Base-by-base conservation (phyloP, 2,329 filamentous ascomycete genomes). In the Trichoderma citrinoviride region DNA sequence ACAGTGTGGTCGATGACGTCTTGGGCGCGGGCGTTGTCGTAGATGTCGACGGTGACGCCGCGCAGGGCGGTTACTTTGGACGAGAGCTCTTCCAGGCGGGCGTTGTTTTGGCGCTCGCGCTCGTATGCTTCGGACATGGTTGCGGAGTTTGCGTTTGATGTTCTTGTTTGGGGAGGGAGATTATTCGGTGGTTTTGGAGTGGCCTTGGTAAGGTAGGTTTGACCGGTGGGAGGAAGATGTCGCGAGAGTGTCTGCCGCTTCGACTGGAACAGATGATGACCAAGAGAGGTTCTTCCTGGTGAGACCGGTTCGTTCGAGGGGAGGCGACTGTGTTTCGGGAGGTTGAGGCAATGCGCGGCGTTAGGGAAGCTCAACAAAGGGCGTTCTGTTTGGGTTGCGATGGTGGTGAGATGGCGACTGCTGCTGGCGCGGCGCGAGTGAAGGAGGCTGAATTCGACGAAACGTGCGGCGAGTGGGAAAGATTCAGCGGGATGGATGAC, bases 41-140 rank as follows among this genome's bases (percentile, higher is more conserved):
- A 97, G 74, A 99, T 99, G 81, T 99, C 93, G 69, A 98, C 87
- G 47, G 95, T 99, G 57, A 99, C 92, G 77, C 91, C 91, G 74
- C 94, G 92, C 68, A 99, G 86, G 60, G 93, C 92, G 19, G 91
- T 91, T 63, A 98, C 93, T 81, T 99, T 99, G 70, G 87, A 85
- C 17, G 91, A 90, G 43, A 99, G 90, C 76, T 96, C 93, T 73
- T 94, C 89, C 64, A 99, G 90, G 71, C 94, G 93, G 70, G 91
- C 88, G 80, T 98, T 96, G 82, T 99, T 99, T 79, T 99, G 95
- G 75, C 86, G 85, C 80, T 92, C 89, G 76, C 89, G 89, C 80
- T 92, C 89, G 80, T 90, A 92, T 69, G 89, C 85, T 76, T 92
- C 89, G 53, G 89, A 89, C 89, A 92, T 92, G 69, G 46, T 56